A percentile compares a stretch with the other conserved stretches of the same genome.
These are phyloP conservation scores for Saposhnikovia divaricata DNA, from an alignment of 129 eudicot species.

Conservation along the genomic window DNA sequence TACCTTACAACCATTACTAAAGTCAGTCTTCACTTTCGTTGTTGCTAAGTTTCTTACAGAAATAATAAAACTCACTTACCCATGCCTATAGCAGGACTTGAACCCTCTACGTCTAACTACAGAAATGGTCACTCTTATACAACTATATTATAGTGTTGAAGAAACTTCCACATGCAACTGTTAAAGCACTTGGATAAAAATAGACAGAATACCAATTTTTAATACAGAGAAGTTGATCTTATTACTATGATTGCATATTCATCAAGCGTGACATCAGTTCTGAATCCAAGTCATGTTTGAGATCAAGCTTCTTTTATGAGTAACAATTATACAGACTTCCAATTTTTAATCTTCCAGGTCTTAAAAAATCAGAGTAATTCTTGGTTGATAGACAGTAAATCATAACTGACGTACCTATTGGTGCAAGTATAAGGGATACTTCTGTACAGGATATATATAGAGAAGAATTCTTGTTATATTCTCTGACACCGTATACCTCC, in stretches of 20 bases:
- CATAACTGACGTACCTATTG: neutral
- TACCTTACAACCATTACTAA: neutral
- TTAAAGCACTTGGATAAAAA: neutral
- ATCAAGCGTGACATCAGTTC: neutral
- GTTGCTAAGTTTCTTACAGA: neutral
- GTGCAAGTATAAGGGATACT: neutral
- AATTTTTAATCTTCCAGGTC: neutral
- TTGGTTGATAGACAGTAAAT: neutral
- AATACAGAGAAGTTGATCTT: neutral
- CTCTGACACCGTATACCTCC: neutral
- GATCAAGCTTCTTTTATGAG: neutral
- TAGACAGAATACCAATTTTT: neutral
- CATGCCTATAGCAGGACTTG: neutral
- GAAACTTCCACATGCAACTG: neutral
- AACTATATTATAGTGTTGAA: neutral
- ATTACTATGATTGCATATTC: neutral
- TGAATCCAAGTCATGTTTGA: neutral
- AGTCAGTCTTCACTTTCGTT: neutral
- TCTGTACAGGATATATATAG: neutral
- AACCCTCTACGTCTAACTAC: neutral
- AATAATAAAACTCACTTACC: neutral
- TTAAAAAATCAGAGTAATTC: neutral
- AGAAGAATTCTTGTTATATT: neutral
- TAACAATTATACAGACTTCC: neutral
- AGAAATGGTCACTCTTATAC: neutral